Evolutionary conservation across 805 yeast genomes (phyloP).

Genomic region (Schwanniomyces vanrijiae): DNA sequence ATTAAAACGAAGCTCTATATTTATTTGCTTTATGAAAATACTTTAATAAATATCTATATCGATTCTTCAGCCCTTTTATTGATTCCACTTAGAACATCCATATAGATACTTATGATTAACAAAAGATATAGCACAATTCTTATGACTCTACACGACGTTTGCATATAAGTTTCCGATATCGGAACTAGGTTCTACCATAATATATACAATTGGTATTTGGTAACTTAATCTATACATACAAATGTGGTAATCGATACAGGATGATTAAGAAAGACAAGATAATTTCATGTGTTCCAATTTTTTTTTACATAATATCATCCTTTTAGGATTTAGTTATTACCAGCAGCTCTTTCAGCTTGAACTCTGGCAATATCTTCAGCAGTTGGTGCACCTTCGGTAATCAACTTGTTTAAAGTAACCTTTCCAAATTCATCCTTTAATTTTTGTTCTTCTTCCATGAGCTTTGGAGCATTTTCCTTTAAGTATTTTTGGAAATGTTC

Average conservation of each 20-base stretch:
- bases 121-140: neutral
- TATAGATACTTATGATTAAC: neutral
- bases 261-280: neutral
- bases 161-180: neutral
- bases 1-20: too few relatives aligned
- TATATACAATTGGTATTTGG: slow-evolving; percentile 1
- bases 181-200: neutral
- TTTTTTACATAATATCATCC: neutral
- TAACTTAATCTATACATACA: neutral
- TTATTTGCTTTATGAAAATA: too few relatives aligned
- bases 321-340: neutral
- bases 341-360: slow-evolving; percentile 33
- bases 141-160: neutral
- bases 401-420: slow-evolving; percentile 78
- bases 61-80: neutral
- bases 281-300: neutral
- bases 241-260: neutral
- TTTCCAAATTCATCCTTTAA: slow-evolving; percentile 80
- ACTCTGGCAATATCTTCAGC: slow-evolving; percentile 61
- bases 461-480: slow-evolving; percentile 58
- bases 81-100: neutral
- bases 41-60: neutral
- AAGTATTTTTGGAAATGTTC: slow-evolving; percentile 69
- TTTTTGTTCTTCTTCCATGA: slow-evolving; percentile 84
- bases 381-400: slow-evolving; percentile 78